These are phyloP conservation scores for Eucalyptus curtisii DNA, from an alignment of 345 rosid genomes.

Conservation along the genomic window DNA sequence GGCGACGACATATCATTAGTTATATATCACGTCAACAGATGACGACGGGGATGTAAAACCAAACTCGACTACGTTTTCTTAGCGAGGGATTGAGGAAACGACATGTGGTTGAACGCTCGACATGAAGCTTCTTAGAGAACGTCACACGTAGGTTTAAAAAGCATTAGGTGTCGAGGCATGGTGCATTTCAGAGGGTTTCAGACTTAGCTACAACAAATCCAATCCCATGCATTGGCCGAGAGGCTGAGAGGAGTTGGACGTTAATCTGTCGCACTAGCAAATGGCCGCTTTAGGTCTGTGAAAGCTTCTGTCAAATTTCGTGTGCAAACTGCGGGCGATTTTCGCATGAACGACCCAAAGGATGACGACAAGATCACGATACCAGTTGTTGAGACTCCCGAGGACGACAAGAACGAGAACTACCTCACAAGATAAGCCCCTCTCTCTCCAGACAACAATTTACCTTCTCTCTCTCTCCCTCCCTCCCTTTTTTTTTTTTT, in stretches of 20 bases:
- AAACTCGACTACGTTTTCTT: neutral
- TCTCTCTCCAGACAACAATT: neutral
- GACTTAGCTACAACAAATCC: neutral
- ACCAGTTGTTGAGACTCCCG: neutral
- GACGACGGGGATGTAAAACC: neutral
- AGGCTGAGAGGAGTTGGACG: neutral
- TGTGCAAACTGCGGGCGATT: neutral
- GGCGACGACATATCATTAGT: neutral
- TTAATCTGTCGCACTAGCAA: neutral
- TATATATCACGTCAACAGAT: neutral
- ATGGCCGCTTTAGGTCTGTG: neutral
- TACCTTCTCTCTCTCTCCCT: neutral
- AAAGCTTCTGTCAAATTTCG: neutral
- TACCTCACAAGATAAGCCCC: accelerated
- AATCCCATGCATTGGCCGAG: neutral
- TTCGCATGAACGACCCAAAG: neutral
- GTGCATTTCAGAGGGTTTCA: neutral
- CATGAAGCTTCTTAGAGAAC: neutral
- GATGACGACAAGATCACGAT: neutral
- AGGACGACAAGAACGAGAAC: neutral
- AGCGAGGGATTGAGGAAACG: neutral
- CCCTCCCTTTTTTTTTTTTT: neutral
- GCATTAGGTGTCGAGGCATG: neutral
- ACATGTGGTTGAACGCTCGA: neutral
- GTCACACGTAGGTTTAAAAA: neutral